Conservation (phyloP, 805 yeast genomes). For the Metschnikowia noctiluminum region DNA sequence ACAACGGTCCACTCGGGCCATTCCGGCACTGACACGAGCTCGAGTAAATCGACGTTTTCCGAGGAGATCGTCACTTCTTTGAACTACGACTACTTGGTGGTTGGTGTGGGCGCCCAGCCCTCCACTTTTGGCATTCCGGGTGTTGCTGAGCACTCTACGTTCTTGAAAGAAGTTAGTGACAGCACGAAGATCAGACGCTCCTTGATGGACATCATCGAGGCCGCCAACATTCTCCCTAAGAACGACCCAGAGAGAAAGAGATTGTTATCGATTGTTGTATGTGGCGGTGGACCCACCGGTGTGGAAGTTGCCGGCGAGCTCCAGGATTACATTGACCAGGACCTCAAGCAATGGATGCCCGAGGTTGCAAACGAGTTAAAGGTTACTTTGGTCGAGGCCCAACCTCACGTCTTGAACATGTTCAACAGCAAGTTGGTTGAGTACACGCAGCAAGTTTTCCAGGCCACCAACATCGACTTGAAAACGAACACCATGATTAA, state of each 20-base stretch:
- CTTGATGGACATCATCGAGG: constrained; percentile 84
- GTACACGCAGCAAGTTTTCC: constrained; percentile 78
- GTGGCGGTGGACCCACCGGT: constrained; percentile 99
- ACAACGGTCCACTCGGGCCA: constrained; percentile 55
- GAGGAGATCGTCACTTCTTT: constrained; percentile 46
- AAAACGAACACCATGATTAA: constrained; percentile 85
- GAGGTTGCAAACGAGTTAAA: constrained; percentile 75
- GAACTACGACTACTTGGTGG: constrained; percentile 77
- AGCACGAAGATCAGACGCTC: constrained; percentile 79
- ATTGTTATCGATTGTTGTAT: constrained; percentile 82
- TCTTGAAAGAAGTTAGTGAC: constrained; percentile 86
- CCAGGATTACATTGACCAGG: constrained; percentile 92
- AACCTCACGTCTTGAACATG: constrained; percentile 81
- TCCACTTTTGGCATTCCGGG: constrained; percentile 95
- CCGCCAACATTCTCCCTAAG: constrained; percentile 76
- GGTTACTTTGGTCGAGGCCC: constrained; percentile 84
- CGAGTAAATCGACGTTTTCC: constrained; percentile 38
- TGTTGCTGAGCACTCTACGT: constrained; percentile 82
- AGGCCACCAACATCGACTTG: constrained; percentile 63
- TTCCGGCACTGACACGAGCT: constrained; percentile 47
- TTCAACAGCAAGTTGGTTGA: constrained; percentile 66
- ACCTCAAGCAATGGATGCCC: constrained; percentile 85
- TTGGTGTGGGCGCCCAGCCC: constrained; percentile 94
- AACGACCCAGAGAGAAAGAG: constrained; percentile 79
- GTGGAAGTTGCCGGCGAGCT: constrained; percentile 96